Conservation (phyloP, 2,329 filamentous ascomycete species). For the Cladosporium sp. region DNA sequence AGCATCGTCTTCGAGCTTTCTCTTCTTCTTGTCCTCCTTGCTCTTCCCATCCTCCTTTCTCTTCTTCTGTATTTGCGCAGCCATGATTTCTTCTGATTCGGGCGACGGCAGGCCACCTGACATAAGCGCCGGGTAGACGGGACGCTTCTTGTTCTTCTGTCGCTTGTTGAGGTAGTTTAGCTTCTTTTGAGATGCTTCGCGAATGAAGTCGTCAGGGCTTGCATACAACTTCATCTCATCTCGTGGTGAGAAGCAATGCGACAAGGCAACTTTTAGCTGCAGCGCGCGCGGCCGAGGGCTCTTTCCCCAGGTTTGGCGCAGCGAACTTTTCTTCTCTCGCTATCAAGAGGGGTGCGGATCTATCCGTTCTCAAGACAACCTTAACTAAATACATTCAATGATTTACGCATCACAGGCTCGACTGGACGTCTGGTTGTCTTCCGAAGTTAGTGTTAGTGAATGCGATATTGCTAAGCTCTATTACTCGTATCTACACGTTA, state of each 20-base stretch:
- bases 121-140: conserved; percentile 28
- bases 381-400: too few species aligned
- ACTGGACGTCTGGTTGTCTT: too few species aligned
- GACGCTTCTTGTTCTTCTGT: conserved; percentile 7
- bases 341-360: too few species aligned
- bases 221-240: conserved; percentile 13
- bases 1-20: conserved; percentile 14
- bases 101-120: conserved; percentile 30
- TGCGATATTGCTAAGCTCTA: too few species aligned
- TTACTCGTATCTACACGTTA: too few species aligned
- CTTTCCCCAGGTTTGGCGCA: background rate
- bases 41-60: conserved; percentile 10
- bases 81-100: conserved; percentile 21
- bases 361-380: too few species aligned
- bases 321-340: conserved; percentile 3
- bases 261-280: conserved; percentile 6
- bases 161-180: conserved; percentile 12
- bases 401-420: too few species aligned
- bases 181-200: conserved; percentile 2
- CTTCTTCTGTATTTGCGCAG: conserved; percentile 21
- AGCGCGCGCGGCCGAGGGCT: background rate
- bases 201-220: conserved; percentile 12
- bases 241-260: conserved; percentile 7
- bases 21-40: conserved; percentile 17
- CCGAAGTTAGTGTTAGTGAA: too few species aligned